Base-by-base conservation (phyloP, 148 eudicot species). In the Fagopyrum esculentum region DNA sequence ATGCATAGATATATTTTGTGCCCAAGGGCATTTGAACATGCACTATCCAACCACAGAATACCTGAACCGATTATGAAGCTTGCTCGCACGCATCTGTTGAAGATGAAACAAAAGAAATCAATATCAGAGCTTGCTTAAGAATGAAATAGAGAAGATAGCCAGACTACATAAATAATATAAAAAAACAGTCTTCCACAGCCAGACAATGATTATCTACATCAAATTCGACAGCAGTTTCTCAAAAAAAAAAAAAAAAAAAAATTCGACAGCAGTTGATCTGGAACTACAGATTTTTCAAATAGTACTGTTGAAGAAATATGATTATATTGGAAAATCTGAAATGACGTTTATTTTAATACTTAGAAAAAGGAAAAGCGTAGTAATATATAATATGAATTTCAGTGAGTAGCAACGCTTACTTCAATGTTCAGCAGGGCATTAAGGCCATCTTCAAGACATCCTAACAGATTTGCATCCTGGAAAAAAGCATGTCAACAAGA, bases 61-160 rank as follows among this genome's bases (percentile, higher is more conserved):
- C 98, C 98, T 95, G 78, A 83, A 90, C 22, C 98, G 90, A 73
- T 86, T 95, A 72, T 95, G 98, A 81, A 95, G 98, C 84, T 92
- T 95, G 87, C 97, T 85, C 71, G 89, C 92, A 59, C 98, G 92
- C 84, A 95, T 87, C 98, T 95, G 89, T 76, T 81, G 78, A 78
- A 17, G 73, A 80, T 64, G 35, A 10, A 9, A 63, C 69, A 63
- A 63, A 63, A 63, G 69, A 63, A 4, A 12, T 29, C 69, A 19
- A 63, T 63, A 63, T 63, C 69, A 63, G 69, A 29, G 69, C 69
- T 30, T 30, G 2, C 8, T 61, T 3, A 61, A 61, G 10, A 61
- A 26, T 60, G 40, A 61, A 61, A 29, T 61, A 29, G 1, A 30
- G n/a, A 63, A 63, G n/a, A 29, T 10, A 3, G 64, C 10, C 45